Evolutionary conservation across 75 land plant species (phyloP).

Genomic region (Pinus tabuliformis): DNA sequence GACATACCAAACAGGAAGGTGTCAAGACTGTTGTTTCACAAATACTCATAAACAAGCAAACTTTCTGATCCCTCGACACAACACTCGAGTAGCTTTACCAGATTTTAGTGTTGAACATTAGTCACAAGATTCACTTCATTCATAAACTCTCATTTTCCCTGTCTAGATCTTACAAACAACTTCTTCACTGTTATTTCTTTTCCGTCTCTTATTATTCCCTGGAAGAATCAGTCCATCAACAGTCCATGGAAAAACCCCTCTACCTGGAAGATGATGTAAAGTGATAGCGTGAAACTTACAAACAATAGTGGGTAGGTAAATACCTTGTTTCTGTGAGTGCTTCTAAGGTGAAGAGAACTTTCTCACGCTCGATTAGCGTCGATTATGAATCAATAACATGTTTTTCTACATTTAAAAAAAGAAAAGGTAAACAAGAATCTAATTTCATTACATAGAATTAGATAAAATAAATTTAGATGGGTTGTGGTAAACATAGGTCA

Average conservation of each 20-base stretch:
- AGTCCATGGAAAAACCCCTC: not conserved
- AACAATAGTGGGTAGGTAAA: not conserved
- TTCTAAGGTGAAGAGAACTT: not conserved
- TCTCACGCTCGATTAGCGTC: not conserved
- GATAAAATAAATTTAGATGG: no score
- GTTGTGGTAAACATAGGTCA: no score
- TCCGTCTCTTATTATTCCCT: conserved; percentile 31
- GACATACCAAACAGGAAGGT: not conserved
- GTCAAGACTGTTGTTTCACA: conserved; percentile 31
- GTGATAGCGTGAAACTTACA: not conserved
- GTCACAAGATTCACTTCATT: conserved; percentile 26
- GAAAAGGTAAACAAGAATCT: not conserved
- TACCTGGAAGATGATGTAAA: not conserved
- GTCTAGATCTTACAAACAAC: conserved; percentile 16
- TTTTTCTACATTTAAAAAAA: not conserved
- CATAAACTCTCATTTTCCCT: conserved; percentile 28
- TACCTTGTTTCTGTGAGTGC: not conserved
- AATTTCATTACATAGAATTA: no score
- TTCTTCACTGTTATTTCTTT: conserved; percentile 21
- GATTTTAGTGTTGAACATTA: conserved; percentile 26
- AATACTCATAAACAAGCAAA: conserved; percentile 36
- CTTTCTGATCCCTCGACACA: conserved; percentile 26
- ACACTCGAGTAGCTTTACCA: conserved; percentile 30
- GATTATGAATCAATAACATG: not conserved
- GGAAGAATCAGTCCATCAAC: not conserved